phyloP scores from a whole-genome alignment of 345 rosid genomes.

The Sisymbrium altissimum region DNA sequence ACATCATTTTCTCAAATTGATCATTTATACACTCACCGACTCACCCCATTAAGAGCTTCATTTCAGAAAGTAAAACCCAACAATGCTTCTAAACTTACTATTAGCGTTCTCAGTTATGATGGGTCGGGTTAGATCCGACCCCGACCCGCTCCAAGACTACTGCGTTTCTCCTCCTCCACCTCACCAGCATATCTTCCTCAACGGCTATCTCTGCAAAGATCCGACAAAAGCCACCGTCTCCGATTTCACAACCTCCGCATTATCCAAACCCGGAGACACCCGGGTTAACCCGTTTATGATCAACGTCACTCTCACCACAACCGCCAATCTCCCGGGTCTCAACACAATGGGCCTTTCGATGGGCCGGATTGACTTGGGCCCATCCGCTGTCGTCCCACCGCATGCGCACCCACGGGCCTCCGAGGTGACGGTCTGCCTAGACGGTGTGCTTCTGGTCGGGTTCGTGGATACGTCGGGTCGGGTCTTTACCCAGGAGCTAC shows the following conservation, averaged over 20 bases:
- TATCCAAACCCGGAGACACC: slow-evolving; percentile 47
- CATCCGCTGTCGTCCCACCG: slow-evolving; percentile 47
- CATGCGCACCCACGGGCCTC: slow-evolving; percentile 83
- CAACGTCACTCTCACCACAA: slow-evolving; percentile 53
- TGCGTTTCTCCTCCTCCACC: slow-evolving; percentile 51
- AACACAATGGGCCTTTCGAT: slow-evolving; percentile 76
- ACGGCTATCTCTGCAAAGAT: slow-evolving; percentile 58
- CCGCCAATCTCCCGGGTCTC: slow-evolving; percentile 54
- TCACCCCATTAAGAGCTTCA: background rate
- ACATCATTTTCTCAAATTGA: background rate
- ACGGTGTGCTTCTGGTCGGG: slow-evolving; percentile 56
- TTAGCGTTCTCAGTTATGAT: slow-evolving; percentile 33
- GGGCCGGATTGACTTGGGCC: slow-evolving; percentile 51
- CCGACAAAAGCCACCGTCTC: slow-evolving; percentile 39
- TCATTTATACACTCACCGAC: background rate
- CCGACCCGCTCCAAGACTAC: slow-evolving; percentile 71
- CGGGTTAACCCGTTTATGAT: slow-evolving; percentile 44
- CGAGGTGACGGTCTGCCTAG: slow-evolving; percentile 58
- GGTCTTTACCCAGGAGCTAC: slow-evolving; percentile 48
- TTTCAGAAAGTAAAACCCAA: background rate
- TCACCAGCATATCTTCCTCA: slow-evolving; percentile 29
- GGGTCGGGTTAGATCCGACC: slow-evolving; percentile 50
- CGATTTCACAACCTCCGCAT: slow-evolving; percentile 59
- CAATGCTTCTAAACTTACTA: background rate
- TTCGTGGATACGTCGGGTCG: slow-evolving; percentile 55